Percentiles rank a stretch among this genome's conserved stretches.
Evolutionary conservation across 2,329 filamentous ascomycete genomes (phyloP).

Genomic region (Colletotrichum lentis): DNA sequence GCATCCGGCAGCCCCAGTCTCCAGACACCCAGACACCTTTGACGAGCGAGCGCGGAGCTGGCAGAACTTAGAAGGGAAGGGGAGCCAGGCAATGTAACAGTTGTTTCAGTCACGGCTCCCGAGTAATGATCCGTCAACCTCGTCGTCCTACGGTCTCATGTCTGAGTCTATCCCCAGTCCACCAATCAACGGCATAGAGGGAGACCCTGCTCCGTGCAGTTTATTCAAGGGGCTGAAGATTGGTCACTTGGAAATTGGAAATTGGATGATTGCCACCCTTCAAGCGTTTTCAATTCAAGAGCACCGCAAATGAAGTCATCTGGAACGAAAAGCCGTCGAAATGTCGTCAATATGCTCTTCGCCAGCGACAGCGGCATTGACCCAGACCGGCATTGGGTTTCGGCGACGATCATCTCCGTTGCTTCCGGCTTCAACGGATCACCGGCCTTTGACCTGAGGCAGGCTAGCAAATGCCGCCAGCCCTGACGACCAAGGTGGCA

Average conservation of each 20-base stretch:
- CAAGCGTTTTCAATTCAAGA: no score
- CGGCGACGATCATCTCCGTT: neutral
- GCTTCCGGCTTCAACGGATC: slow-evolving; percentile 5
- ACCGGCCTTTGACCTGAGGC: slow-evolving; percentile 12
- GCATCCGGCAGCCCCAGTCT: slow-evolving; percentile 35
- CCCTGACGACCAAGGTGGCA: slow-evolving; percentile 9
- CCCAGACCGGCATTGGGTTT: neutral
- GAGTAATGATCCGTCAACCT: slow-evolving; percentile 29
- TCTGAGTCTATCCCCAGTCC: neutral
- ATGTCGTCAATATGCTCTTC: neutral
- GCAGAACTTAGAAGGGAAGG: neutral
- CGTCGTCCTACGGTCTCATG: neutral
- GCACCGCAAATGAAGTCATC: neutral
- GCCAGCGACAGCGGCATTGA: neutral
- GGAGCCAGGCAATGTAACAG: slow-evolving; percentile 20
- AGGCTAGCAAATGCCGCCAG: slow-evolving; percentile 3
- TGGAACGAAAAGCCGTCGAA: neutral
- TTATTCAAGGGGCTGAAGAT: neutral
- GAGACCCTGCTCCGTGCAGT: neutral
- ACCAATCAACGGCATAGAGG: neutral
- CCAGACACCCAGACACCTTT: slow-evolving; percentile 20
- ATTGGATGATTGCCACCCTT: slow-evolving; percentile 2
- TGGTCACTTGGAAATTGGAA: neutral
- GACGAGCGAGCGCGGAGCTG: slow-evolving; percentile 16
- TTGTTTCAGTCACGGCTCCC: slow-evolving; percentile 31